Percentiles rank a stretch among this genome's conserved stretches.
Conservation (phyloP, 2,329 filamentous ascomycete species). For the Penicillium palitans region DNA sequence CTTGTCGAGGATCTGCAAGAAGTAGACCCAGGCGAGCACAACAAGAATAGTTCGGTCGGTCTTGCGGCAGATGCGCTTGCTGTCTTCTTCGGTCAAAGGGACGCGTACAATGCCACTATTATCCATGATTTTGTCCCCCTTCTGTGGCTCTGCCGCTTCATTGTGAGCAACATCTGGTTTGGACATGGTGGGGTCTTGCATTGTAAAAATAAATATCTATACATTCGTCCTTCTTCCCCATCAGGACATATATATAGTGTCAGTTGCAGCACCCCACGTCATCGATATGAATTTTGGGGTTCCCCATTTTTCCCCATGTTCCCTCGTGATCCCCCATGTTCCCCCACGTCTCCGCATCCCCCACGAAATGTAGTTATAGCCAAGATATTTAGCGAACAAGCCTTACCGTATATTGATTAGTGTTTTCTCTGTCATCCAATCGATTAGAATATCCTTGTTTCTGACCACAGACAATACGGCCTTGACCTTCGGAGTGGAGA, state of each 20-base stretch:
- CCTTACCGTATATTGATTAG: neutral
- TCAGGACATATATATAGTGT: neutral
- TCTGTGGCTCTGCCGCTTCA: constrained; percentile 16
- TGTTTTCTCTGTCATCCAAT: neutral
- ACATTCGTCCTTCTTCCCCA: neutral
- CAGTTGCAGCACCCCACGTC: neutral
- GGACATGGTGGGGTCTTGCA: constrained; percentile 14
- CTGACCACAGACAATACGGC: neutral
- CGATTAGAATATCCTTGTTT: neutral
- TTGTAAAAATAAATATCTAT: constrained; percentile 5
- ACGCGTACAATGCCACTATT: constrained; percentile 23
- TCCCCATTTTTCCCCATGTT: neutral
- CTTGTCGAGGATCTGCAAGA: constrained; percentile 59
- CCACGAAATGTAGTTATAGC: neutral
- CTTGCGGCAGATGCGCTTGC: constrained; percentile 59
- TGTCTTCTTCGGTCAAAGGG: constrained; percentile 40
- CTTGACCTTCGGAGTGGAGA: neutral
- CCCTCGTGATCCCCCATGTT: neutral
- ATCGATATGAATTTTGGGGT: neutral
- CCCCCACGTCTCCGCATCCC: constrained; percentile 10
- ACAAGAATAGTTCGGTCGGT: constrained; percentile 61
- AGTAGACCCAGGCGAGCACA: constrained; percentile 49
- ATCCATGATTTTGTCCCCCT: constrained; percentile 16
- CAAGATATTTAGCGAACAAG: neutral
- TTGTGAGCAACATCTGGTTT: constrained; percentile 24